These are phyloP conservation scores for Verbascum thapsus DNA, from an alignment of 257 asterid species.

Conservation along the genomic window DNA sequence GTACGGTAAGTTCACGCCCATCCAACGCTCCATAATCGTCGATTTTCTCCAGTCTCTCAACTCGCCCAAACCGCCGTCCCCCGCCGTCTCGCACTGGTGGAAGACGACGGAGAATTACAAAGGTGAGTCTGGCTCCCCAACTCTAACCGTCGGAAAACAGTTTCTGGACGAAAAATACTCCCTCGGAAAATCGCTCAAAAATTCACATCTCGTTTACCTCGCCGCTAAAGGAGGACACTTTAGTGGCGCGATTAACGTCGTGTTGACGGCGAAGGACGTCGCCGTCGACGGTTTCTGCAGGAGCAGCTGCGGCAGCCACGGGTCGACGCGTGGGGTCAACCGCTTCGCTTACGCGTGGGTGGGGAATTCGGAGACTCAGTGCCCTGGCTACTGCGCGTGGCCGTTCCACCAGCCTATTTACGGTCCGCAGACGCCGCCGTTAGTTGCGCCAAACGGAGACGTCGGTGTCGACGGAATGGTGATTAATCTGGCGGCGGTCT, in stretches of 20 bases:
- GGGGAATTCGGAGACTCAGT: slow-evolving; percentile 70
- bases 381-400: slow-evolving; percentile 82
- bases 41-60: slow-evolving; percentile 50
- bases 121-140: slow-evolving; percentile 38
- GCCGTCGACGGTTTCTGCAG: slow-evolving; percentile 70
- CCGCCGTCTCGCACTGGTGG: slow-evolving; percentile 50
- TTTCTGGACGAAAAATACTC: slow-evolving; percentile 42
- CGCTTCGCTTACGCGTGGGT: slow-evolving; percentile 80
- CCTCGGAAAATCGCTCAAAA: slow-evolving; percentile 45
- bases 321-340: slow-evolving; percentile 52
- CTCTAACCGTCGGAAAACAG: slow-evolving; percentile 48
- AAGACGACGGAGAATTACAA: slow-evolving; percentile 43
- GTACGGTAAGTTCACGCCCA: slow-evolving; percentile 53
- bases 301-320: slow-evolving; percentile 76
- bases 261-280: slow-evolving; percentile 67
- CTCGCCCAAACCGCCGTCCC: slow-evolving; percentile 20
- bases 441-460: slow-evolving; percentile 71
- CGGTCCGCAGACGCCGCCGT: slow-evolving; percentile 80
- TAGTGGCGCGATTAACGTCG: slow-evolving; percentile 48
- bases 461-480: slow-evolving; percentile 80
- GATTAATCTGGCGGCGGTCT: slow-evolving; percentile 63
- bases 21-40: slow-evolving; percentile 45
- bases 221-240: slow-evolving; percentile 52
- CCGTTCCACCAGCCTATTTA: slow-evolving; percentile 77
- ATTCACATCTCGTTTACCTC: slow-evolving; percentile 37